phyloP scores from a whole-genome alignment of 148 eudicot genomes.

The Simmondsia chinensis region DNA sequence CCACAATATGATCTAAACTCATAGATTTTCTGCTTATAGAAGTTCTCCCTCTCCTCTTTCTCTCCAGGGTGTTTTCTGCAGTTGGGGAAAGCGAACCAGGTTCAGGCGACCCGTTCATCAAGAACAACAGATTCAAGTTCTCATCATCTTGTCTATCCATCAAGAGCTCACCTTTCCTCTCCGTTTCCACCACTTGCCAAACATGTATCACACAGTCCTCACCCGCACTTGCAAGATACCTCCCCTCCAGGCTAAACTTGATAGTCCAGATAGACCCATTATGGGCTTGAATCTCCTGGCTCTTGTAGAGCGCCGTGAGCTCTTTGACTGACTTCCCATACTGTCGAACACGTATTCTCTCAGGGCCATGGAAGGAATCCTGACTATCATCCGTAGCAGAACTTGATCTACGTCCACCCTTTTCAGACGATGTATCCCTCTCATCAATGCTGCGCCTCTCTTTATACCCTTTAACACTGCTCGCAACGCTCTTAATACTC shows the following conservation, averaged over 20 bases:
- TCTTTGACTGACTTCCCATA: slow-evolving; percentile 88
- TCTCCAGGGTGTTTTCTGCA: slow-evolving; percentile 43
- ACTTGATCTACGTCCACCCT: slow-evolving; percentile 81
- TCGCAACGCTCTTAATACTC: slow-evolving; percentile 78
- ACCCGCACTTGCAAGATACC: slow-evolving; percentile 90
- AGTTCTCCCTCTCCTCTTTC: slow-evolving; percentile 72
- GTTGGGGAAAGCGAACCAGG: slow-evolving; percentile 37
- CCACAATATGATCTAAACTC: slow-evolving; percentile 56
- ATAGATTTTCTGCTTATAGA: slow-evolving; percentile 80
- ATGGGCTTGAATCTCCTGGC: slow-evolving; percentile 89
- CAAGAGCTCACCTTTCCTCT: slow-evolving; percentile 71
- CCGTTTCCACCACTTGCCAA: slow-evolving; percentile 74
- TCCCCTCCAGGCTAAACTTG: slow-evolving; percentile 89
- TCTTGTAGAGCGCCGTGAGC: slow-evolving; percentile 61
- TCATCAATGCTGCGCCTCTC: slow-evolving; percentile 82
- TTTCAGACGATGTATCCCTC: slow-evolving; percentile 80
- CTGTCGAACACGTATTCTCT: slow-evolving; percentile 70
- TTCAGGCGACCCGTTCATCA: slow-evolving; percentile 74
- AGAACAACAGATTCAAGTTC: slow-evolving; percentile 43
- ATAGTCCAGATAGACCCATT: slow-evolving; percentile 90
- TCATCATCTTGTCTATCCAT: slow-evolving; percentile 75
- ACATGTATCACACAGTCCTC: slow-evolving; percentile 93
- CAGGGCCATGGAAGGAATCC: slow-evolving; percentile 84
- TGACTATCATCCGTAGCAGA: slow-evolving; percentile 97
- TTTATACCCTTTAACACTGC: slow-evolving; percentile 48